A percentile compares a stretch with the other conserved stretches of the same genome.
Conservation (phyloP, 78 protist genomes). For the Andalucia godoyi region DNA sequence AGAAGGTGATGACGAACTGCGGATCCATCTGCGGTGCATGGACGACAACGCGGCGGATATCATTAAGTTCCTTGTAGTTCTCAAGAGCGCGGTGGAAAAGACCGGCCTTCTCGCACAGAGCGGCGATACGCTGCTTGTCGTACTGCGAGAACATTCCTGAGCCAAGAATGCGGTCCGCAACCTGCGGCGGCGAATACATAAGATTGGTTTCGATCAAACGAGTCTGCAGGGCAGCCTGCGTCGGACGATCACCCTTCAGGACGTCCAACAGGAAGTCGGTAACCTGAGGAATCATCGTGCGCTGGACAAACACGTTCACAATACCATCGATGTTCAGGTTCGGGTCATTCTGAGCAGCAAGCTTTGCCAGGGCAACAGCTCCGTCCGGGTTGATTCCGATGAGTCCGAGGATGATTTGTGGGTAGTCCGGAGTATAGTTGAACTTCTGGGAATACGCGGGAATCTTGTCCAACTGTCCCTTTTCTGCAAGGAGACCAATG, state of each 20-base stretch:
- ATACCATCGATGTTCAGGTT: constrained; percentile 45
- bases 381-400: constrained; percentile 66
- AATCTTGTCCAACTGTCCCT: constrained; percentile 80
- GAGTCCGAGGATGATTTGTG: constrained; percentile 22
- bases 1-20: constrained; percentile 77
- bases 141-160: constrained; percentile 78
- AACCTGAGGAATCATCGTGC: constrained; percentile 69
- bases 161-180: constrained; percentile 92
- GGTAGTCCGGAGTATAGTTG: constrained; percentile 64
- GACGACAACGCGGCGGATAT: constrained; percentile 76
- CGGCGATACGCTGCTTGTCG: constrained; percentile 77
- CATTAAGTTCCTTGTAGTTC: constrained; percentile 64
- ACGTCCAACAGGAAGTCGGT: constrained; percentile 88
- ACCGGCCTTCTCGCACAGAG: constrained; percentile 92
- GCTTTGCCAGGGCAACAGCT: constrained; percentile 74
- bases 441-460: constrained; percentile 75
- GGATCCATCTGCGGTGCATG: constrained; percentile 49
- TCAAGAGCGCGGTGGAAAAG: constrained; percentile 89
- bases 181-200: constrained; percentile 67
- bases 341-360: constrained; percentile 21
- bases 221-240: constrained; percentile 89
- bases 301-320: constrained; percentile 75
- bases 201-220: constrained; percentile 90
- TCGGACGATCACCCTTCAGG: constrained; percentile 68
- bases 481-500: constrained; percentile 72